Evolutionary conservation across 2,329 filamentous ascomycete genomes (phyloP).

Genomic region (Stromatinia cepivora): DNA sequence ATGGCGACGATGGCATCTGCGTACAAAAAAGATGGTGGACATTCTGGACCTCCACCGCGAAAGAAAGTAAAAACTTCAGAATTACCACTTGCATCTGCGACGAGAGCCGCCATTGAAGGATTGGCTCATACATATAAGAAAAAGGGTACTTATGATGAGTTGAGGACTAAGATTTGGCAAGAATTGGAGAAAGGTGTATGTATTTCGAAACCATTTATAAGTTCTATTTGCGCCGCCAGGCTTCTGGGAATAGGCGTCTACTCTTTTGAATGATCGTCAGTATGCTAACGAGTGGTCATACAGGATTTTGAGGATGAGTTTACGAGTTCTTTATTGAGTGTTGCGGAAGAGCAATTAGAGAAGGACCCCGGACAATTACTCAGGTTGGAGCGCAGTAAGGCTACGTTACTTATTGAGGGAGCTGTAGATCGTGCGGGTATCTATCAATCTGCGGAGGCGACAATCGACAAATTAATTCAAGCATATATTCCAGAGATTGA

Average conservation of each 20-base stretch:
- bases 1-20: slow-evolving; percentile 13
- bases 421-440: slow-evolving; percentile 74
- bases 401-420: slow-evolving; percentile 74
- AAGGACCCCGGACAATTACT: slow-evolving; percentile 70
- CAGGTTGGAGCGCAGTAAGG: slow-evolving; percentile 71
- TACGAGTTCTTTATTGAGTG: slow-evolving; percentile 63
- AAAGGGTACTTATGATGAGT: slow-evolving; percentile 77
- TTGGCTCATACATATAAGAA: slow-evolving; percentile 83
- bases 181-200: slow-evolving; percentile 69
- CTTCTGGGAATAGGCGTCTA: background rate
- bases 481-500: slow-evolving; percentile 63
- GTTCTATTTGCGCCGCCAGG: background rate
- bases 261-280: background rate
- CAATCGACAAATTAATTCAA: slow-evolving; percentile 68
- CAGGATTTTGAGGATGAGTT: slow-evolving; percentile 71
- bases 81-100: slow-evolving; percentile 71
- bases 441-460: slow-evolving; percentile 68
- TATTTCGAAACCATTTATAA: background rate
- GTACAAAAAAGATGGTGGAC: slow-evolving; percentile 29
- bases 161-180: slow-evolving; percentile 75
- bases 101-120: slow-evolving; percentile 70
- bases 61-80: slow-evolving; percentile 71
- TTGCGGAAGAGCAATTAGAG: slow-evolving; percentile 73
- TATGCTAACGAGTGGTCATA: slow-evolving; percentile 5
- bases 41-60: slow-evolving; percentile 30